These are phyloP conservation scores for Linnemannia schmuckeri DNA, from an alignment of 192 early-diverging fungal genomes.

Conservation along the genomic window DNA sequence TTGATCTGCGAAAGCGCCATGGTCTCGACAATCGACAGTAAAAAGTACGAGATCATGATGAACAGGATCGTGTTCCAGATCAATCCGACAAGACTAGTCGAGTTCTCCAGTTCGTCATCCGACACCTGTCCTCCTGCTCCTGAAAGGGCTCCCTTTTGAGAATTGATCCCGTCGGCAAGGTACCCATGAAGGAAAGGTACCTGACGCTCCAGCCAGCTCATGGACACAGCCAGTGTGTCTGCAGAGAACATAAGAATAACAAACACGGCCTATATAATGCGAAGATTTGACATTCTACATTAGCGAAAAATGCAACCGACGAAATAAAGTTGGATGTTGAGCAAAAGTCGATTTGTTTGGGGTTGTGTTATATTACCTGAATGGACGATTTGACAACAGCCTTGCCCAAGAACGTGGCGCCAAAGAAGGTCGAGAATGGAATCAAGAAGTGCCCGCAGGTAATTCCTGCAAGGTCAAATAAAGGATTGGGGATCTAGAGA, in stretches of 20 bases:
- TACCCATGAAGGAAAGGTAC: constrained; percentile 72
- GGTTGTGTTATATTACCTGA: constrained; percentile 64
- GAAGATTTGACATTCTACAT: neutral
- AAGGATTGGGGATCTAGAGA: constrained; percentile 89
- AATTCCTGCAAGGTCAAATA: constrained; percentile 97
- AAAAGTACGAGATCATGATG: constrained; percentile 89
- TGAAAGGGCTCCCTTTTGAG: constrained; percentile 39
- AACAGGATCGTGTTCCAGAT: constrained; percentile 87
- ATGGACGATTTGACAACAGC: constrained; percentile 89
- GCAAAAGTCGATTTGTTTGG: neutral
- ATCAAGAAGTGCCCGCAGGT: constrained; percentile 93
- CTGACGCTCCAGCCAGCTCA: constrained; percentile 65
- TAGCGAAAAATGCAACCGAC: constrained; percentile 14
- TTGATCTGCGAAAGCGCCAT: constrained; percentile 83
- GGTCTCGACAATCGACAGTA: constrained; percentile 84
- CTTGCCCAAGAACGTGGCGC: constrained; percentile 95
- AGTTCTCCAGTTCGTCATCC: constrained; percentile 43
- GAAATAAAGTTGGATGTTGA: neutral
- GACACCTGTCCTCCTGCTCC: constrained; percentile 11
- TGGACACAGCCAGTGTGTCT: constrained; percentile 74
- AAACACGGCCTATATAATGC: constrained; percentile 68
- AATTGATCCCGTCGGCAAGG: constrained; percentile 40
- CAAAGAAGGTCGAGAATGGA: constrained; percentile 95
- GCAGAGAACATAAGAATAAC: constrained; percentile 89
- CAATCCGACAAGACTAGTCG: constrained; percentile 68